Evolutionary conservation across 176 grass and related monocot species (phyloP).

Genomic region (Cocos nucifera): DNA sequence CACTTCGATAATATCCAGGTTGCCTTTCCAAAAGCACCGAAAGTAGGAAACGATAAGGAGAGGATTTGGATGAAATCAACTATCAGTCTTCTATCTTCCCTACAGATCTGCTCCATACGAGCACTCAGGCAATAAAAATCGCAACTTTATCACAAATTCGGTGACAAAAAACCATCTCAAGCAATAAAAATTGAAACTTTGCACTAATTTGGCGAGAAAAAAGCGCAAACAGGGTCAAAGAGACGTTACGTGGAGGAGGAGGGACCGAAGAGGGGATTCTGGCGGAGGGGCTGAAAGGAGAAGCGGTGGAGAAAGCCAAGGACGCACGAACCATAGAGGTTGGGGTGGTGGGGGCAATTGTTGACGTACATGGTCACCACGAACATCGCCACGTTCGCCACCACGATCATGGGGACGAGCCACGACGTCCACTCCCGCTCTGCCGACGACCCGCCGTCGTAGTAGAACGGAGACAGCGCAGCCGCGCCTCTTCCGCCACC

Average conservation of each 20-base stretch:
- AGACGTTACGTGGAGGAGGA: slow-evolving; percentile 45
- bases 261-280: slow-evolving; percentile 74
- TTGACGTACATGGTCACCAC: slow-evolving; percentile 62
- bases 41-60: no score
- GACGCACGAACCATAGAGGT: slow-evolving; percentile 24
- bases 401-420: slow-evolving; percentile 53
- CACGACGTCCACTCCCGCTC: slow-evolving; percentile 51
- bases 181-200: background rate
- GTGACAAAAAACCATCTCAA: background rate
- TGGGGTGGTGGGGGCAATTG: slow-evolving; percentile 52
- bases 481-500: background rate
- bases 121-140: background rate
- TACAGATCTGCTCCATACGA: no score
- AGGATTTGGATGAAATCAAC: no score
- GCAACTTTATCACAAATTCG: background rate
- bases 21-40: no score
- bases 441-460: slow-evolving; percentile 23
- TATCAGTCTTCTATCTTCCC: no score
- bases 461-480: slow-evolving; percentile 45
- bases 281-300: slow-evolving; percentile 81
- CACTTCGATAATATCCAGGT: no score
- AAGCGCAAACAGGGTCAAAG: background rate
- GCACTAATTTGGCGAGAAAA: background rate
- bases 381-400: slow-evolving; percentile 57
- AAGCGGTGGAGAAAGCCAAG: slow-evolving; percentile 45